Base-by-base conservation (phyloP, 345 rosid species). In the Lepidium sativum region DNA sequence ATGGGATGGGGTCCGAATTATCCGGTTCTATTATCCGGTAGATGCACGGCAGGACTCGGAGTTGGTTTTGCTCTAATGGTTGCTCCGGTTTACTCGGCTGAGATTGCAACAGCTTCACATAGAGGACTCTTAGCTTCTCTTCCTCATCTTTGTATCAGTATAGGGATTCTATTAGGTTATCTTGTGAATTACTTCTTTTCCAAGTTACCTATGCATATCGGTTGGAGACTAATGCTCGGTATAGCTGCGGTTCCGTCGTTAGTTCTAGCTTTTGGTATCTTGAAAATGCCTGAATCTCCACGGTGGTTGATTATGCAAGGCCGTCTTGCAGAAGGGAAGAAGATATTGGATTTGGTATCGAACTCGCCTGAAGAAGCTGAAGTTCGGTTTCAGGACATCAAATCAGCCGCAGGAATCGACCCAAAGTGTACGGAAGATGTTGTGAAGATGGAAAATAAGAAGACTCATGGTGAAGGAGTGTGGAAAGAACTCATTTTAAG, bases 171-270 rank as follows among this genome's bases (percentile, higher is more conserved):
- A 42, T 8, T 72, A 0, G 98, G 98, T 10, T 92, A 92, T 35
- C 41, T 83, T 3, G 83, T 96, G 0, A 92, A 92, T 35, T 89
- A 78, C 52, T 45, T 77, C 47, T 83, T 86, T 9, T 78, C 84
- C 23, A 89, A 80, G 74, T 29, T 84, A 65, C 55, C 85, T 0
- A 53, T 92, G 61, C 83, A 58, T 41, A 82, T 92, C 4, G 95
- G 98, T 4, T 92, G 98, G 98, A 79, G 98, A n/a, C 34, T 87
- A 18, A 92, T 92, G 96, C 91, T 87, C 6, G 94, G 97, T 6
- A 27, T 89, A 8, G 97, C 94, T 1, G 98, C 97, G 1, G 38
- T 83, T 10, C 96, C 97, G 0, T 87, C 96, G 0, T 35, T 89
- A 1, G 61, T 34, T 1, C 42, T 92, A 33, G 85, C 82, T 0